These are phyloP conservation scores for Nitzschia inconspicua DNA, from an alignment of 108 stramenopile genomes.

Conservation along the genomic window DNA sequence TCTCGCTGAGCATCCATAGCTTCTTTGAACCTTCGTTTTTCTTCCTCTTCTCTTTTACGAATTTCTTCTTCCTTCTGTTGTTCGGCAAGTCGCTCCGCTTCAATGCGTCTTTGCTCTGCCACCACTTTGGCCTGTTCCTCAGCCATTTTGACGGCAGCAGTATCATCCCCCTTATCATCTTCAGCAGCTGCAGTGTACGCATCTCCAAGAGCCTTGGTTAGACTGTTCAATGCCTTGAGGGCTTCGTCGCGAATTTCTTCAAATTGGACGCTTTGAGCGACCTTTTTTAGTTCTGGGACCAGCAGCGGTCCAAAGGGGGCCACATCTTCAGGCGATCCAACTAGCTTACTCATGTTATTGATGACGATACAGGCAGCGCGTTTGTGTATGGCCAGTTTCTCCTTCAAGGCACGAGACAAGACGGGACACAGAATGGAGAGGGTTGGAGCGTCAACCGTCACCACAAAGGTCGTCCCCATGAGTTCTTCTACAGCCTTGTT, in stretches of 20 bases:
- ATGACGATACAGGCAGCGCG: slow-evolving; percentile 94
- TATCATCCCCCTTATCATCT: slow-evolving; percentile 47
- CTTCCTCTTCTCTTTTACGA: slow-evolving; percentile 68
- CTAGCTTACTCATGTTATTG: slow-evolving; percentile 95
- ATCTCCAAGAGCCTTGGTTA: slow-evolving; percentile 85
- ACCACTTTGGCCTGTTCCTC: slow-evolving; percentile 63
- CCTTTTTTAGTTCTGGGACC: slow-evolving; percentile 93
- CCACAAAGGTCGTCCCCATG: slow-evolving; percentile 95
- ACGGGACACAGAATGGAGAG: slow-evolving; percentile 95
- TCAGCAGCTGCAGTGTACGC: slow-evolving; percentile 53
- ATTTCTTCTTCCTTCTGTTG: slow-evolving; percentile 63
- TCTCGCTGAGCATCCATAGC: slow-evolving; percentile 91
- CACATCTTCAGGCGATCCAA: slow-evolving; percentile 90
- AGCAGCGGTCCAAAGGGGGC: slow-evolving; percentile 92
- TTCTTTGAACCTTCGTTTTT: slow-evolving; percentile 74
- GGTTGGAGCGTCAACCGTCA: slow-evolving; percentile 91
- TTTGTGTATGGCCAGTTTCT: slow-evolving; percentile 89
- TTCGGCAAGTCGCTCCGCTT: slow-evolving; percentile 61
- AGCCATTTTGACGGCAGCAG: slow-evolving; percentile 45
- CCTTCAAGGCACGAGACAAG: slow-evolving; percentile 88
- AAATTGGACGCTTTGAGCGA: slow-evolving; percentile 91
- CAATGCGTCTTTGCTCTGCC: slow-evolving; percentile 63
- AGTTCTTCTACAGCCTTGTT: slow-evolving; percentile 89
- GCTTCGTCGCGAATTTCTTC: slow-evolving; percentile 97
- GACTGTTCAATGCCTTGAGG: slow-evolving; percentile 67